phyloP scores from a whole-genome alignment of 2,329 filamentous ascomycete species.

The Botrytis hyacinthi region DNA sequence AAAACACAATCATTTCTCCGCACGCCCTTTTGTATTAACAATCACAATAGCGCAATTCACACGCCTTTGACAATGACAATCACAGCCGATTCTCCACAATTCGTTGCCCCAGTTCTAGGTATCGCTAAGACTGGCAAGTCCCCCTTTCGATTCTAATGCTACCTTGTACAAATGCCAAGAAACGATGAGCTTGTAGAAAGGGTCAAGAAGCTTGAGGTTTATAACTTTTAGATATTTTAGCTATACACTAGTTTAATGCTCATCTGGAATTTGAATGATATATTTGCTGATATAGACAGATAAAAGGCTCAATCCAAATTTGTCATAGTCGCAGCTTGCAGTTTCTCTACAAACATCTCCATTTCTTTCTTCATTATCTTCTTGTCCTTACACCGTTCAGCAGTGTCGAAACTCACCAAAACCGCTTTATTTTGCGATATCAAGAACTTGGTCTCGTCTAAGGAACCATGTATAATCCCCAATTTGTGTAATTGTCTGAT shows the following conservation, averaged over 20 bases:
- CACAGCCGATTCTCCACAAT: neutral
- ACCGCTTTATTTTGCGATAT: conserved; percentile 35
- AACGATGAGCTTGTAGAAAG: neutral
- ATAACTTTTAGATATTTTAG: neutral
- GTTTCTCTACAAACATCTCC: conserved; percentile 6
- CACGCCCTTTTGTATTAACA: neutral
- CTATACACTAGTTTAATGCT: neutral
- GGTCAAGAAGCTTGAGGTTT: neutral
- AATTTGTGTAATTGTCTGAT: conserved; percentile 40
- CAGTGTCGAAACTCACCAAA: conserved; percentile 41
- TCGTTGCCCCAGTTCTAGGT: neutral
- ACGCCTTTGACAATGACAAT: neutral
- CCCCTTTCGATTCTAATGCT: conserved; percentile 6
- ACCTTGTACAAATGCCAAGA: neutral
- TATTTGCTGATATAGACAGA: neutral
- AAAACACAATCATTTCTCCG: neutral
- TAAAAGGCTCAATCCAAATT: neutral
- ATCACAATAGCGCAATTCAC: neutral
- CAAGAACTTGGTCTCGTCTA: conserved; percentile 43
- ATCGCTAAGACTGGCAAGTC: neutral
- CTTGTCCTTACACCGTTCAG: conserved; percentile 16
- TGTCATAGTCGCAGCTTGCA: neutral
- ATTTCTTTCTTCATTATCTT: conserved; percentile 17
- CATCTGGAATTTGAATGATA: neutral
- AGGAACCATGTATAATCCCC: conserved; percentile 41